Evolutionary conservation across 2,329 filamentous ascomycete species (phyloP), one percentile per base, ranked within the genome.

Genomic region (Calonectria leucothoes): DNA sequence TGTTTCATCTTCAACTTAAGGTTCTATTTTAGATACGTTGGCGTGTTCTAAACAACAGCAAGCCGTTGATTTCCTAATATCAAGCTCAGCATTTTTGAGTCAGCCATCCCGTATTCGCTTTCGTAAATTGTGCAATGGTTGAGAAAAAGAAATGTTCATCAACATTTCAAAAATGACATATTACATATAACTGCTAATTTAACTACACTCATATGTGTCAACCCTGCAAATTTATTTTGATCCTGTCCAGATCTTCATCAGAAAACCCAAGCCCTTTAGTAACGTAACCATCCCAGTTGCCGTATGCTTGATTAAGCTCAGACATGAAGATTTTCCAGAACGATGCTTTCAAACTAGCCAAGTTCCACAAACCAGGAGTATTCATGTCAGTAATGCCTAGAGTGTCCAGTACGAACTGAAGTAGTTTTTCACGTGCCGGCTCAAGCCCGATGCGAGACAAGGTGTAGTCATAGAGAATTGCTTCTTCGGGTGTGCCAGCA

Each of bases 361-460:
- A 79, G 78, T 89, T 89, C 73, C 83, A 79, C 76, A 91, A 89
- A 2, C 89, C 89, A 0, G 88, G 87, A 35, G 84, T 82, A 3
- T 87, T 83, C 1, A 83, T 76, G 65, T 83, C 82, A 31, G 79
- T 77, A 23, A 83, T 81, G 10, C 84, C 83, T 0, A 85, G 76
- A 31, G 83, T 85, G 33, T 80, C 76, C 72, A 85, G 78, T 15
- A 88, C 85, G 67, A 86, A 87, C 5, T 81, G 77, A 15, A 89
- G 73, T 5, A 91, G 86, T 75, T 85, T 83, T 71, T 87, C 85
- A 25, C 89, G 87, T 7, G 86, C 88, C 27, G 86, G 86, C 81
- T 91, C 89, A 0, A 84, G 86, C 33, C 89, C 89, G 73, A 91
- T 85, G 31, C 89, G 85, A 10, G 89, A 90, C 33, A 91, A 83